Conservation (phyloP, 1,284 basidiomycete species). For the Flammula alnicola region DNA sequence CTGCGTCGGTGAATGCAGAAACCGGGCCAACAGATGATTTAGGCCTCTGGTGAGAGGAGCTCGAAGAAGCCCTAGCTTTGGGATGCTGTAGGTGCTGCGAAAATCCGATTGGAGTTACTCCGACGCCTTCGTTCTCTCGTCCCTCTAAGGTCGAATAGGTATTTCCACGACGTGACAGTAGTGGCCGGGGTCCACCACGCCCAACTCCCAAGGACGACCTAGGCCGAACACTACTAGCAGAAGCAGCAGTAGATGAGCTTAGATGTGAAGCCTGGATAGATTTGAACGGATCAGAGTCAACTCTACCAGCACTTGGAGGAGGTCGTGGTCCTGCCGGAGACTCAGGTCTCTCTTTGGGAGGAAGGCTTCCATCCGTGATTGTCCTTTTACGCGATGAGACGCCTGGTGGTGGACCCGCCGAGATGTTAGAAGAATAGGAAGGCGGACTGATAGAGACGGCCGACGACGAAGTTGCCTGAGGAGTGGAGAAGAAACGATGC, state of each 20-base stretch:
- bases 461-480: constrained; percentile 10
- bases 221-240: constrained; percentile 1
- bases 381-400: constrained; percentile 24
- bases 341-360: constrained; percentile 46
- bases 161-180: constrained; percentile 39
- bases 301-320: constrained; percentile 16
- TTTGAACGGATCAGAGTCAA: not conserved
- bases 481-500: constrained; percentile 25
- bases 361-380: constrained; percentile 29
- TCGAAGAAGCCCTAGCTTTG: constrained; percentile 20
- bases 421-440: constrained; percentile 24
- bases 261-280: not conserved
- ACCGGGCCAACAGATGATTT: constrained; percentile 17
- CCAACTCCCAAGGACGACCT: constrained; percentile 21
- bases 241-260: constrained; percentile 1
- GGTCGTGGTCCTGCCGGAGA: constrained; percentile 51
- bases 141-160: constrained; percentile 30
- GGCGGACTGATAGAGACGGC: constrained; percentile 13
- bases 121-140: constrained; percentile 4
- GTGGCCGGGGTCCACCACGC: constrained; percentile 31
- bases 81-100: constrained; percentile 27
- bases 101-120: constrained; percentile 21
- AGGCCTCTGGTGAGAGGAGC: constrained; percentile 12
- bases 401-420: constrained; percentile 39
- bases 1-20: constrained; percentile 17